Conservation (phyloP, 169 alveolate genomes). For the Eimeria praecox region DNA sequence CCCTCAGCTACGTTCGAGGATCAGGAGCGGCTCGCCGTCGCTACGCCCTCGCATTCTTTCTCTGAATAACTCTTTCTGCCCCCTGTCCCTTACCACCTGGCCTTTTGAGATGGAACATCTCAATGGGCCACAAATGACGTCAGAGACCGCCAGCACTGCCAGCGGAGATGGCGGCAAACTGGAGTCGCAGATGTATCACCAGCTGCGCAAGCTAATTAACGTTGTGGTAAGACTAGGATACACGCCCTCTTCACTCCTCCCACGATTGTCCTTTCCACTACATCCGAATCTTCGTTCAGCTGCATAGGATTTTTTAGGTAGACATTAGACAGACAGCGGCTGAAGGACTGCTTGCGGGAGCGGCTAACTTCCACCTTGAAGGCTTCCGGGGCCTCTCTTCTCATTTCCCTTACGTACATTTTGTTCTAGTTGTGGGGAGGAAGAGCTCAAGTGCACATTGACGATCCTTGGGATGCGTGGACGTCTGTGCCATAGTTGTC, state of each 20-base stretch:
- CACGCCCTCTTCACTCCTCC: conserved; percentile 1
- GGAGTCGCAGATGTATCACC: conserved; percentile 84
- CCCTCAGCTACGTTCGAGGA: not conserved
- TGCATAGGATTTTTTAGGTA: not conserved
- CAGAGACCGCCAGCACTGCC: conserved; percentile 74
- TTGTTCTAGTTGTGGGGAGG: not conserved
- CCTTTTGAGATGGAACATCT: conserved; percentile 56
- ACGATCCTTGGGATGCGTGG: not conserved
- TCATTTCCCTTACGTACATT: not conserved
- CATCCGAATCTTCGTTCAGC: not conserved
- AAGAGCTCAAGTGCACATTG: not conserved
- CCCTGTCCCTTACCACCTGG: not conserved
- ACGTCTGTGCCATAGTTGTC: not conserved
- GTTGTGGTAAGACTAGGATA: conserved; percentile 79
- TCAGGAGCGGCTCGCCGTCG: not conserved
- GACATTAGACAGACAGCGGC: not conserved
- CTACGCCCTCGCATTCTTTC: not conserved
- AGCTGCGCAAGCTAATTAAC: conserved; percentile 82
- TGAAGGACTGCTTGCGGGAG: not conserved
- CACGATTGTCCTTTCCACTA: not conserved
- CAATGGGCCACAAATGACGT: conserved; percentile 64
- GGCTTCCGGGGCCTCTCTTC: not conserved
- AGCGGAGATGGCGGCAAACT: conserved; percentile 64
- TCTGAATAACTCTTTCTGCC: not conserved
- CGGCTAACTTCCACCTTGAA: not conserved